Base-by-base conservation (phyloP, 371 early-diverging fungal species). In the Mortierella sp. region DNA sequence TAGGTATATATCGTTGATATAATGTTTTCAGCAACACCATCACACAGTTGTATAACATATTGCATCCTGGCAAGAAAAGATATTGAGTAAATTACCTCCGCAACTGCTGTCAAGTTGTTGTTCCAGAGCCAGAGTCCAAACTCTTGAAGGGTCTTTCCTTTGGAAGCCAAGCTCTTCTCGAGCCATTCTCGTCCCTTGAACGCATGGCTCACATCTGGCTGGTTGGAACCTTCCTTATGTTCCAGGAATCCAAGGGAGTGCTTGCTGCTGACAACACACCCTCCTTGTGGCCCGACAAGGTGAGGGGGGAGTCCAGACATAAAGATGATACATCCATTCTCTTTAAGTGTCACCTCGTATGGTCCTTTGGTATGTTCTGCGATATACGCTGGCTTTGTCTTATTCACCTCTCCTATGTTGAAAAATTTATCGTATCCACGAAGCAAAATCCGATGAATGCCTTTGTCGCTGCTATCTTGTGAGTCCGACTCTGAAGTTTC, bases 401-500 rank as follows among this genome's bases (percentile, higher is more conserved):
- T 72, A 8, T 70, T 45, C 8, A 92, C 90, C 70, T 95, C 94
- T 8, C 84, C 83, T 15, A 94, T 50, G 67, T 97, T 97, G 82
- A 97, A 98, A 74, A 98, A 98, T 85, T 98, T 98, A 87, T 98
- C 93, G 84, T 98, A 98, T 7, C 98, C 98, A 33, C 98, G 89
- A 9, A 91, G 89, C 22, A 91, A 87, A 63, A 98, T 92, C 11
- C 83, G 70, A 40, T 81, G 61, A 41, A 62, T 58, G 8, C 76
- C 79, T 19, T 61, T 67, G 21, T 47, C 61, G 24, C 70, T 69
- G 5, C 24, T 36, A 3, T 33, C 16, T 32, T 1, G 16, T 43
- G 41, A 50, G n/a, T n/a, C n/a, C 7, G 5, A 7, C n/a, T 50
- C 3, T 16, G 50, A n/a, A 16, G 16, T n/a, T 16, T 50, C n/a